Conservation (phyloP, 1,284 basidiomycete genomes). For the Gomphus sp. region DNA sequence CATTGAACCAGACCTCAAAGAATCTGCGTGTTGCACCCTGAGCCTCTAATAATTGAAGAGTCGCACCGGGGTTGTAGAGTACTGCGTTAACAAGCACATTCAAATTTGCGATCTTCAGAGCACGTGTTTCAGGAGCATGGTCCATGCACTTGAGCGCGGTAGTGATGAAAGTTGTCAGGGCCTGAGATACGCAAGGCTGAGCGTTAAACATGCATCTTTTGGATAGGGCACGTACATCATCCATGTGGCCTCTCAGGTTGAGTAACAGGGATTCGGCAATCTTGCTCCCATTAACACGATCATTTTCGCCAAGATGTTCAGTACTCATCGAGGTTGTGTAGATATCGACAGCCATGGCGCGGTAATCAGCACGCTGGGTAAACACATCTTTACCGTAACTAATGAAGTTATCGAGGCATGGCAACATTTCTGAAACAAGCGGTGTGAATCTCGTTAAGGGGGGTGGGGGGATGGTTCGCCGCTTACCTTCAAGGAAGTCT, state of each 20-base stretch:
- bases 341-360: constrained; percentile 78
- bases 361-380: constrained; percentile 65
- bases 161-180: constrained; percentile 47
- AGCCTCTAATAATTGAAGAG: constrained; percentile 68
- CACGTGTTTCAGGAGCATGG: constrained; percentile 43
- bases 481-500: constrained; percentile 75
- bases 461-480: background rate
- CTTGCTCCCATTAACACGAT: constrained; percentile 80
- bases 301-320: constrained; percentile 71
- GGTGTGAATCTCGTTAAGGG: background rate
- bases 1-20: constrained; percentile 74
- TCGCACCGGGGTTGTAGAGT: constrained; percentile 75
- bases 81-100: constrained; percentile 78
- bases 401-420: constrained; percentile 84
- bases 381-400: constrained; percentile 77
- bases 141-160: constrained; percentile 53
- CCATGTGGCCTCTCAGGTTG: constrained; percentile 67
- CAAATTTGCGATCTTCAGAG: constrained; percentile 70
- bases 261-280: constrained; percentile 77
- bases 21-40: constrained; percentile 55
- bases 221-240: constrained; percentile 45
- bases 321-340: constrained; percentile 70
- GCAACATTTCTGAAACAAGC: constrained; percentile 71
- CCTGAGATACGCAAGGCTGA: constrained; percentile 20
- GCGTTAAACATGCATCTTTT: background rate